These are phyloP conservation scores for Juglanconis oblonga DNA, from an alignment of 2,329 filamentous ascomycete genomes.

Conservation along the genomic window DNA sequence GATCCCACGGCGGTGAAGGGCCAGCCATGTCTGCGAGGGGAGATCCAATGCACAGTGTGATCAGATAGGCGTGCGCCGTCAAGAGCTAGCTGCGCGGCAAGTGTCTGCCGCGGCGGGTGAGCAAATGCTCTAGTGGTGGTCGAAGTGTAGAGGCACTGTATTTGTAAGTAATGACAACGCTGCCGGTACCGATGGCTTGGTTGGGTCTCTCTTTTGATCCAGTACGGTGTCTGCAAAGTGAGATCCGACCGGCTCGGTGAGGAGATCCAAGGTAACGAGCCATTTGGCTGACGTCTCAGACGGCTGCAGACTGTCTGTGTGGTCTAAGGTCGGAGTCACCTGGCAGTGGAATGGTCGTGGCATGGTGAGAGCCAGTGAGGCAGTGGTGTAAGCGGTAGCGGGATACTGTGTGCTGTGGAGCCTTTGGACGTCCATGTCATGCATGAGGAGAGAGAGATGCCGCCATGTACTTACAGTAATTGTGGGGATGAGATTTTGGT, in stretches of 20 bases:
- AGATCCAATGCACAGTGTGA: not conserved
- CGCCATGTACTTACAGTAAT: constrained; percentile 4
- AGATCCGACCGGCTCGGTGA: too few relatives aligned
- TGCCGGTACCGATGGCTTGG: too few relatives aligned
- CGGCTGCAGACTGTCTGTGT: too few relatives aligned
- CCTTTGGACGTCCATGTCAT: constrained; percentile 12
- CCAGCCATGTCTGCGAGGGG: not conserved
- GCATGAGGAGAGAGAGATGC: constrained; percentile 8
- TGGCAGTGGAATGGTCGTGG: not conserved
- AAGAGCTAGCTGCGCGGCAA: not conserved
- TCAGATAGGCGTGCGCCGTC: not conserved
- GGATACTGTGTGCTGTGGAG: constrained; percentile 10
- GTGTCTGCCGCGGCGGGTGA: not conserved
- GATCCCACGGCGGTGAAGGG: not conserved
- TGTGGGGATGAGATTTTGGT: constrained; percentile 9
- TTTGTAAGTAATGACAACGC: too few relatives aligned
- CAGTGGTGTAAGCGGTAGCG: not conserved
- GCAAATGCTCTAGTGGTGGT: not conserved
- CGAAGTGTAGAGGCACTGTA: too few relatives aligned
- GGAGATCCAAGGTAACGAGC: too few relatives aligned
- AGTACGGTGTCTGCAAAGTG: too few relatives aligned
- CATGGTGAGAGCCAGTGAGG: not conserved
- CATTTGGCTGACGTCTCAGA: too few relatives aligned
- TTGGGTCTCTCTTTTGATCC: too few relatives aligned
- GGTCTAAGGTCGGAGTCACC: too few relatives aligned